phyloP scores from a whole-genome alignment of 371 early-diverging fungal genomes.

The Dichotomocladium elegans region DNA sequence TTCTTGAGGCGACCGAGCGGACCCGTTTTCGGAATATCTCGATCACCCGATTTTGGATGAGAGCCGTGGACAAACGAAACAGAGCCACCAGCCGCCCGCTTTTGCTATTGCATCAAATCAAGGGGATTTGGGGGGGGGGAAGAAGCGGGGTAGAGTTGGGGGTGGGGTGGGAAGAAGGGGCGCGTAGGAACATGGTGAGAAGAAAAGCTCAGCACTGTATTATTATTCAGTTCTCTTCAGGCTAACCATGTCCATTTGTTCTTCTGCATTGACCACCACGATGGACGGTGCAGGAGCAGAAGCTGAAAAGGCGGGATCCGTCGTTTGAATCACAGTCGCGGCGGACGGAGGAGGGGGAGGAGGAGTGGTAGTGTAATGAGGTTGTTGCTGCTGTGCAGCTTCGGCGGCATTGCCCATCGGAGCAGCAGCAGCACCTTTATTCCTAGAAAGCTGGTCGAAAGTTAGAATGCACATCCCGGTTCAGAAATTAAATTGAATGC shows the following conservation, averaged over 20 bases:
- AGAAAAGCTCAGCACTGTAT: too few relatives aligned
- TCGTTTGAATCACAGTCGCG: neutral
- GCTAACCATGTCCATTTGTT: neutral
- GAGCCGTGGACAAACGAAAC: slow-evolving; percentile 20
- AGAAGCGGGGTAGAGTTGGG: too few relatives aligned
- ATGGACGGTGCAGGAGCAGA: neutral
- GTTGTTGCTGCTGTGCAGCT: neutral
- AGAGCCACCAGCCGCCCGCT: slow-evolving; percentile 4
- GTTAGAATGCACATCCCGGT: too few relatives aligned
- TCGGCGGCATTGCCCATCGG: neutral
- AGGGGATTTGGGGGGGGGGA: too few relatives aligned
- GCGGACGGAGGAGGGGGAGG: slow-evolving; percentile 1
- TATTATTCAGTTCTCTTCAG: too few relatives aligned
- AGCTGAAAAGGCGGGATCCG: neutral
- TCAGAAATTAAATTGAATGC: too few relatives aligned
- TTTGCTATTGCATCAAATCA: neutral
- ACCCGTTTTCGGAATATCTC: slow-evolving; percentile 66
- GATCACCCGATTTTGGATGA: slow-evolving; percentile 17
- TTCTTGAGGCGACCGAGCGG: slow-evolving; percentile 76
- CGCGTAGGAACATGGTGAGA: too few relatives aligned
- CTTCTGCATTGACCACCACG: neutral
- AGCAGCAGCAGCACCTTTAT: neutral
- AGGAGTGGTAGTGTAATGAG: slow-evolving; percentile 4
- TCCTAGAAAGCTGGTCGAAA: neutral
- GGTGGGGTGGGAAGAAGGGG: too few relatives aligned